phyloP scores from a whole-genome alignment of 164 flowering plant genomes.

The Vitis labrusca region DNA sequence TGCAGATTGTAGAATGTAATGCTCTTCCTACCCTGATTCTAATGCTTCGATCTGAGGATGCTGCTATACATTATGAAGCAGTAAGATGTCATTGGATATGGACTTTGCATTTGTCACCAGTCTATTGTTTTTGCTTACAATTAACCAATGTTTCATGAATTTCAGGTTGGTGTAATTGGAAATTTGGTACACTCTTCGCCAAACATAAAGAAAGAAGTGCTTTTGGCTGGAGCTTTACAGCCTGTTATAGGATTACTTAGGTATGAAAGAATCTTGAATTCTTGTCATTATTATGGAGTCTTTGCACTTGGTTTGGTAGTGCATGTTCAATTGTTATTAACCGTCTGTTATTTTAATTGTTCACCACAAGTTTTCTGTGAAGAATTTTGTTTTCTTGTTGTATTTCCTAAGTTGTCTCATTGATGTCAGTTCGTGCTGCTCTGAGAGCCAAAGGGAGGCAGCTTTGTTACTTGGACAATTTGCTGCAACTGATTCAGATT shows the following conservation, averaged over 20 bases:
- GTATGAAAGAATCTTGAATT: slow-evolving; percentile 26
- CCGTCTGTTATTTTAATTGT: background rate
- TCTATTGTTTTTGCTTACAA: background rate
- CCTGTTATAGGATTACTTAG: slow-evolving; percentile 94
- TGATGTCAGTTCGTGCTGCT: slow-evolving; percentile 76
- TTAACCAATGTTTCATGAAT: background rate
- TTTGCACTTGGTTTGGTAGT: background rate
- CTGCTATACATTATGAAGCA: slow-evolving; percentile 98
- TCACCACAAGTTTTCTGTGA: background rate
- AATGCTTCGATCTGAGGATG: slow-evolving; percentile 94
- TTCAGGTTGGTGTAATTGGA: slow-evolving; percentile 98
- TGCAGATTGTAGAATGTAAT: slow-evolving; percentile 96
- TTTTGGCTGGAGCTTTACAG: slow-evolving; percentile 93
- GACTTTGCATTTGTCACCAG: background rate
- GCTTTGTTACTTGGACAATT: slow-evolving; percentile 92
- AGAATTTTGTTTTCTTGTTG: background rate
- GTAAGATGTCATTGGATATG: slow-evolving; percentile 34
- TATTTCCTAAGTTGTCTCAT: slow-evolving; percentile 11
- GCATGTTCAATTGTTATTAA: background rate
- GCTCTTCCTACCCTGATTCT: slow-evolving; percentile 91
- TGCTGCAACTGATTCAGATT: slow-evolving; percentile 94
- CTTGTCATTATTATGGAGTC: background rate
- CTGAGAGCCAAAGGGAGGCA: slow-evolving; percentile 95
- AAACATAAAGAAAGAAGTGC: slow-evolving; percentile 91
- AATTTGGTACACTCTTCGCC: slow-evolving; percentile 98